Percentiles rank a stretch among this genome's conserved stretches.
Conservation (phyloP, 805 yeast genomes). For the Lipomyces japonicus region DNA sequence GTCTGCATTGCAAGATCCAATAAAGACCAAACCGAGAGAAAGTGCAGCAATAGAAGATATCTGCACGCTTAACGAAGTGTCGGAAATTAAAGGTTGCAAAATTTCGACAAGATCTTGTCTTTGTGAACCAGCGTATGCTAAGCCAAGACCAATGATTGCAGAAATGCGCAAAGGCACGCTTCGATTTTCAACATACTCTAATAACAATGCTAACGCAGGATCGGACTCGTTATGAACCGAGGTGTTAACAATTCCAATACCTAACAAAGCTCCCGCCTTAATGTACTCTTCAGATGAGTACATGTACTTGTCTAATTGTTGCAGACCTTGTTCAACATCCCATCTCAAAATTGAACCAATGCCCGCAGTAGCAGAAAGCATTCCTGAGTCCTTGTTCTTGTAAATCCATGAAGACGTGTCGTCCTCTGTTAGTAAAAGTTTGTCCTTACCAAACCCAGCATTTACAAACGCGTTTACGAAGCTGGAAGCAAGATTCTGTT, state of each 20-base stretch:
- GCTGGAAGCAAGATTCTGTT: slow-evolving; percentile 90
- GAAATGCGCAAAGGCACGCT: slow-evolving; percentile 66
- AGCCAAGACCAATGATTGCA: slow-evolving; percentile 86
- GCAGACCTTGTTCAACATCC: slow-evolving; percentile 87
- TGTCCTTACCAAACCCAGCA: slow-evolving; percentile 86
- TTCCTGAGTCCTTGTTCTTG: slow-evolving; percentile 86
- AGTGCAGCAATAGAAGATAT: slow-evolving; percentile 81
- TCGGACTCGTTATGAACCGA: slow-evolving; percentile 96
- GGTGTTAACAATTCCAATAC: slow-evolving; percentile 87
- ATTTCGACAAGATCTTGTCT: slow-evolving; percentile 77
- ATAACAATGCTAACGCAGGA: slow-evolving; percentile 80
- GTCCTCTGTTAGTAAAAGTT: slow-evolving; percentile 57
- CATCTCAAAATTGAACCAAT: slow-evolving; percentile 87
- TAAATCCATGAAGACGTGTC: slow-evolving; percentile 79
- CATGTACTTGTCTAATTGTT: slow-evolving; percentile 79
- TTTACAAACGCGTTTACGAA: slow-evolving; percentile 90
- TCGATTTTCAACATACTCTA: slow-evolving; percentile 67
- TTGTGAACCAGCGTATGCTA: slow-evolving; percentile 92
- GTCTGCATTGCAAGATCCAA: slow-evolving; percentile 94
- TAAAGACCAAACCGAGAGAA: slow-evolving; percentile 89
- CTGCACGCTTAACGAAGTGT: slow-evolving; percentile 69
- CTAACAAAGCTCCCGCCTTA: slow-evolving; percentile 93
- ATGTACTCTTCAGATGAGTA: slow-evolving; percentile 82
- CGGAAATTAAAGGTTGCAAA: slow-evolving; percentile 77
- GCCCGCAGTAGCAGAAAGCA: slow-evolving; percentile 87